These are phyloP conservation scores for Ogataea degrootiae DNA, from an alignment of 805 yeast species.

Conservation along the genomic window DNA sequence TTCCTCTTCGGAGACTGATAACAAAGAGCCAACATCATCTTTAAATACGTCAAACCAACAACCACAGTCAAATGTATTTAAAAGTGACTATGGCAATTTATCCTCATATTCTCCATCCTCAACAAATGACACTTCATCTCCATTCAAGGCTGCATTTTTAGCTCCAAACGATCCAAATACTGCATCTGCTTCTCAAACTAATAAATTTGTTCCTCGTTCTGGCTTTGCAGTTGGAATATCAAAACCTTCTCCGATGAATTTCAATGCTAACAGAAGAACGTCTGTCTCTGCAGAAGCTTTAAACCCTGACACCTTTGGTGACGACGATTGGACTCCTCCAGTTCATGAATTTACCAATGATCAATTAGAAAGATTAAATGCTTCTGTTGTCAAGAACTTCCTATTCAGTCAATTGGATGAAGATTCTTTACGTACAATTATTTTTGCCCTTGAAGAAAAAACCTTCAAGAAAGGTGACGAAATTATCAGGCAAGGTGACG, in stretches of 20 bases:
- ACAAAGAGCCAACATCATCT: background rate
- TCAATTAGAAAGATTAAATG: constrained; percentile 64
- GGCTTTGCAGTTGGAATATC: constrained; percentile 24
- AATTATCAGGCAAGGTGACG: constrained; percentile 87
- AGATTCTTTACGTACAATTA: constrained; percentile 69
- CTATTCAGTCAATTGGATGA: constrained; percentile 79
- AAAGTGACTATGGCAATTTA: constrained; percentile 21
- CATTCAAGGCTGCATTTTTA: constrained; percentile 5
- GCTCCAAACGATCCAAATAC: constrained; percentile 2
- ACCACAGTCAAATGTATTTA: constrained; percentile 13
- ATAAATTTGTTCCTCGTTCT: constrained; percentile 12
- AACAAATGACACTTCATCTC: constrained; percentile 18
- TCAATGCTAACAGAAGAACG: constrained; percentile 79
- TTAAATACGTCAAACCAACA: constrained; percentile 1
- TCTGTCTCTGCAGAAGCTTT: constrained; percentile 88
- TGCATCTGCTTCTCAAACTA: background rate
- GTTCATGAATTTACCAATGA: constrained; percentile 55
- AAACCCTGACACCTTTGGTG: constrained; percentile 64
- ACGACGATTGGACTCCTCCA: constrained; percentile 71
- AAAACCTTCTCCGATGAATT: constrained; percentile 48
- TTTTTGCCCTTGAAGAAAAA: constrained; percentile 80
- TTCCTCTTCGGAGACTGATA: background rate
- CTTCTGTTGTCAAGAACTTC: constrained; percentile 74
- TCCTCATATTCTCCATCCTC: constrained; percentile 20
- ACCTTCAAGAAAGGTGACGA: constrained; percentile 51